Evolutionary conservation across 208 protist genomes (phyloP).

Genomic region (Trypanosoma brucei): DNA sequence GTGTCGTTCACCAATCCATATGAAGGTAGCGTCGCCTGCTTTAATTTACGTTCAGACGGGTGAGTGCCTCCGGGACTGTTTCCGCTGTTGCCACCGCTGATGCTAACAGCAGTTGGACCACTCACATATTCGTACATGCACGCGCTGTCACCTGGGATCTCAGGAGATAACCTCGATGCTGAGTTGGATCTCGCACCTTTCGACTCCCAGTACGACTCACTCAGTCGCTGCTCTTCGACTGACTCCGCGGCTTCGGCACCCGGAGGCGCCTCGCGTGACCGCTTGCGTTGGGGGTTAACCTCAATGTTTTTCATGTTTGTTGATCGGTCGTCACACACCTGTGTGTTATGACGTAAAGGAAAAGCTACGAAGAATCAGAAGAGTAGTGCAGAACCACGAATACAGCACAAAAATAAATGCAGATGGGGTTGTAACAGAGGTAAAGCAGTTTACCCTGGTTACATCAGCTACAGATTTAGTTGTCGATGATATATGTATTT

Average conservation of each 20-base stretch:
- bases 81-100: neutral
- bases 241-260: slow-evolving; percentile 1
- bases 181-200: too few relatives aligned
- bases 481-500: too few relatives aligned
- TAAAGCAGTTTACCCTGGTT: too few relatives aligned
- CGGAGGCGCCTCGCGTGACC: slow-evolving; percentile 11
- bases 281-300: slow-evolving; percentile 11
- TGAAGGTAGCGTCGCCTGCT: slow-evolving; percentile 54
- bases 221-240: neutral
- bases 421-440: too few relatives aligned
- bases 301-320: neutral
- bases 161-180: too few relatives aligned
- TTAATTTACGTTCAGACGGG: slow-evolving; percentile 30
- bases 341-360: neutral
- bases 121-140: neutral
- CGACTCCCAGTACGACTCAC: neutral
- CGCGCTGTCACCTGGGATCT: neutral
- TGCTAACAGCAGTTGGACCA: neutral
- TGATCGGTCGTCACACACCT: neutral
- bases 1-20: slow-evolving; percentile 53
- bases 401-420: too few relatives aligned
- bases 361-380: neutral
- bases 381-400: too few relatives aligned
- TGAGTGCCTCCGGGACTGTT: slow-evolving; percentile 2
- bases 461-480: too few relatives aligned